Conservation (phyloP, 1,139 yeast genomes). For the Wickerhamiella pararugosa region DNA sequence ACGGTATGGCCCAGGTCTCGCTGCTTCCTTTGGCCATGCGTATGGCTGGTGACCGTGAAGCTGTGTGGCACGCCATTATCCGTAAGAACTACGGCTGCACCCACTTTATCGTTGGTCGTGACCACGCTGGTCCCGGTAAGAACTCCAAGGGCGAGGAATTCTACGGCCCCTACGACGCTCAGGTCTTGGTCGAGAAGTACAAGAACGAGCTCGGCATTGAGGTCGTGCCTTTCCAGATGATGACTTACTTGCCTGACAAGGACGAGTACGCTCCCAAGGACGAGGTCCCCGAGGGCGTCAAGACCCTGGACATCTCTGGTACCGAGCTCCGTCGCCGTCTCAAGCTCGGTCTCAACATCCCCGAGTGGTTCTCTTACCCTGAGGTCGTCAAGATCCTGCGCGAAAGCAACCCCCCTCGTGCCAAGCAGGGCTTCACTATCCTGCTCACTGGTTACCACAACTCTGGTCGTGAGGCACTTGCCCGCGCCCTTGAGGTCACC, state of each 20-base stretch:
- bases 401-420: constrained; percentile 88
- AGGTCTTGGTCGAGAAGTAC: constrained; percentile 64
- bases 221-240: constrained; percentile 95
- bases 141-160: constrained; percentile 89
- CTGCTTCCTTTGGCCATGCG: constrained; percentile 92
- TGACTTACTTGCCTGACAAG: constrained; percentile 87
- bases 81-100: constrained; percentile 95
- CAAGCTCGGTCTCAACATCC: constrained; percentile 76
- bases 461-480: constrained; percentile 46
- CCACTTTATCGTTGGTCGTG: constrained; percentile 95
- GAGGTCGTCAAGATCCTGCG: constrained; percentile 86
- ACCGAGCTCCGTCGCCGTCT: constrained; percentile 84
- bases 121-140: constrained; percentile 94
- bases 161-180: constrained; percentile 97
- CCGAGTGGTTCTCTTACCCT: constrained; percentile 95
- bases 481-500: constrained; percentile 77
- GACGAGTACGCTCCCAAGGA: constrained; percentile 94
- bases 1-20: constrained; percentile 81
- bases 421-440: constrained; percentile 71
- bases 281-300: constrained; percentile 65
- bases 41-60: constrained; percentile 98
- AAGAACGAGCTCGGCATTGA: constrained; percentile 68
- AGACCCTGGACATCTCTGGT: constrained; percentile 86
- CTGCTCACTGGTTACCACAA: constrained; percentile 43
- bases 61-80: constrained; percentile 95